Conservation (phyloP, 2,329 filamentous ascomycete species). For the Biscogniauxia marginata region DNA sequence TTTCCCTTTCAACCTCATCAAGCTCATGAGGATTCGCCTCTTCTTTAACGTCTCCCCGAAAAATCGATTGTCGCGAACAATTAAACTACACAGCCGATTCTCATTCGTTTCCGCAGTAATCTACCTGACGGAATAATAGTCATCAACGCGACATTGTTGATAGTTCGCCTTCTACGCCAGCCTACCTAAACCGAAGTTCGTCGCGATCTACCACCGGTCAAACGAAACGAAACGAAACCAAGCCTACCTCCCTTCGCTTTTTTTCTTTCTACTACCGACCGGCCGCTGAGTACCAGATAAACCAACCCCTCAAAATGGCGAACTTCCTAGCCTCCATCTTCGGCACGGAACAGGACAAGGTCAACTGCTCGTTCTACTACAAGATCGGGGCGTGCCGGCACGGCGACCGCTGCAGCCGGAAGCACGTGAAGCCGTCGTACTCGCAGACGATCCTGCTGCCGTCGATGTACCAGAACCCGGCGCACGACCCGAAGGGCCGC, state of each 20-base stretch:
- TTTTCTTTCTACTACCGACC: too few species aligned
- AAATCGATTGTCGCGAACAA: neutral
- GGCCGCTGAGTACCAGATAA: too few species aligned
- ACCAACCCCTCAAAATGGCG: slow-evolving; percentile 60
- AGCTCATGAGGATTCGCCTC: neutral
- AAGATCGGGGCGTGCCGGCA: slow-evolving; percentile 99
- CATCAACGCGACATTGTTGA: too few species aligned
- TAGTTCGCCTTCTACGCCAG: too few species aligned
- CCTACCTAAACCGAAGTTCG: too few species aligned
- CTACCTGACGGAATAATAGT: neutral
- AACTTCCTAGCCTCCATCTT: slow-evolving; percentile 99
- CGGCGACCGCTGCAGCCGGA: slow-evolving; percentile 95
- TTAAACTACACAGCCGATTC: neutral
- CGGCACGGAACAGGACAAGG: slow-evolving; percentile 98
- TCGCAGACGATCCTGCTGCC: slow-evolving; percentile 96
- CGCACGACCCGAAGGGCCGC: slow-evolving; percentile 93
- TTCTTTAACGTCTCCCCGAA: neutral
- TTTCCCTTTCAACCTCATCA: neutral
- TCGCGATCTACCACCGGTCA: too few species aligned
- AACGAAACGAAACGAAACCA: too few species aligned
- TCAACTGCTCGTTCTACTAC: slow-evolving; percentile 99
- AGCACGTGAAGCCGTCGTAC: slow-evolving; percentile 99
- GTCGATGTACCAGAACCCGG: slow-evolving; percentile 98
- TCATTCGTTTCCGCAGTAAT: neutral
- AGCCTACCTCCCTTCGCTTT: too few species aligned